These are phyloP conservation scores for Mycena citricolor DNA, from an alignment of 1,284 basidiomycete species.

Conservation along the genomic window DNA sequence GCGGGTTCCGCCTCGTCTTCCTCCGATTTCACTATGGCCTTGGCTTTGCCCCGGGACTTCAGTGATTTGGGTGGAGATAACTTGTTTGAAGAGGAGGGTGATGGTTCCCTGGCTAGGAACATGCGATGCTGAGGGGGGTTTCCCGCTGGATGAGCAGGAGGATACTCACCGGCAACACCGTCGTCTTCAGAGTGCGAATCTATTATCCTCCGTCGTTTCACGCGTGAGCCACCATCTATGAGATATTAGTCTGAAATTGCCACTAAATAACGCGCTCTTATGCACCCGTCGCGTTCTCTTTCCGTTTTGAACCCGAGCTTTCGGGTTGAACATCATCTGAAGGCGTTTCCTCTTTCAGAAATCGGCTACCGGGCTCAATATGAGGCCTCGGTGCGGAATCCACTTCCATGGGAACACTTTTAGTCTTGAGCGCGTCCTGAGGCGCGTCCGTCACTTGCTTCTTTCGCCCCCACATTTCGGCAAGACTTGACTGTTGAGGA, in stretches of 20 bases:
- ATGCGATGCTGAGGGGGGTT: slow-evolving; percentile 8
- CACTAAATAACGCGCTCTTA: slow-evolving; percentile 21
- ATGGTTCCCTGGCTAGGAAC: slow-evolving; percentile 19
- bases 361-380: no score
- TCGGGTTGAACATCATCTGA: neutral
- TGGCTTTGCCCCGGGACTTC: slow-evolving; percentile 22
- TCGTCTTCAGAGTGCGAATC: slow-evolving; percentile 64
- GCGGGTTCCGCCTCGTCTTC: slow-evolving; percentile 42
- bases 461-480: slow-evolving; percentile 68
- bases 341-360: no score
- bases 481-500: slow-evolving; percentile 68
- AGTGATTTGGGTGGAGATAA: slow-evolving; percentile 14
- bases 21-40: slow-evolving; percentile 28
- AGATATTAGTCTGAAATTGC: no score
- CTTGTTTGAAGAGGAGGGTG: slow-evolving; percentile 14
- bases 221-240: no score
- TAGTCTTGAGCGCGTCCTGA: slow-evolving; percentile 20
- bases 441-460: slow-evolving; percentile 35
- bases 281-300: slow-evolving; percentile 29
- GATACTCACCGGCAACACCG: neutral
- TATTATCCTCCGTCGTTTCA: slow-evolving; percentile 59
- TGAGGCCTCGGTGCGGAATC: no score
- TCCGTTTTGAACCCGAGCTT: slow-evolving; percentile 42
- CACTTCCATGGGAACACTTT: slow-evolving; percentile 28
- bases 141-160: neutral